Conservation (phyloP, 495 filamentous ascomycete genomes). For the Penicillium silybi region DNA sequence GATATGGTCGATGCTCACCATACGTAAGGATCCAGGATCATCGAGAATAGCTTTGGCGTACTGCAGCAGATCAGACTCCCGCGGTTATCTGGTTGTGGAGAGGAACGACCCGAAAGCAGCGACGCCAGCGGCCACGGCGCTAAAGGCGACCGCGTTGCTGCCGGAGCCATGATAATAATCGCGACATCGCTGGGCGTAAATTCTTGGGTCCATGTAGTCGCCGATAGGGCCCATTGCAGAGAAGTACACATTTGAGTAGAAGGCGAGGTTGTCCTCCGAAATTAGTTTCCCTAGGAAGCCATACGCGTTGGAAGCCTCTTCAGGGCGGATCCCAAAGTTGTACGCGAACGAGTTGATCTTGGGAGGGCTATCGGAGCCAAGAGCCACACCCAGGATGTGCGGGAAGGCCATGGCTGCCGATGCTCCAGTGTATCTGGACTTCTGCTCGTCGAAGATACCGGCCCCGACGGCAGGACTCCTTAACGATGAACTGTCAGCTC, state of each 20-base stretch:
- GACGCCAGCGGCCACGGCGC: conserved; percentile 26
- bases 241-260: background rate
- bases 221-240: conserved; percentile 15
- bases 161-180: conserved; percentile 23
- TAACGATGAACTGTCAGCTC: background rate
- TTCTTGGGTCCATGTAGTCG: conserved; percentile 24
- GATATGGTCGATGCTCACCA: conserved; percentile 29
- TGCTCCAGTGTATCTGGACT: conserved; percentile 26
- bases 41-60: background rate
- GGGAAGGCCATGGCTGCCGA: conserved; percentile 34
- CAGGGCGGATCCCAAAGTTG: background rate
- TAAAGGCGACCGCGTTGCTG: conserved; percentile 21
- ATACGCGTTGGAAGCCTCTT: background rate
- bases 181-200: conserved; percentile 28
- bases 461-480: conserved; percentile 6
- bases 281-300: background rate
- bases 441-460: conserved; percentile 31
- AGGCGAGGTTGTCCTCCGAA: background rate
- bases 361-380: conserved; percentile 26
- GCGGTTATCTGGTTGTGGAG: conserved; percentile 7
- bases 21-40: conserved; percentile 16
- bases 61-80: background rate
- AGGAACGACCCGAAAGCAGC: conserved; percentile 31
- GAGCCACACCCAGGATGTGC: conserved; percentile 27
- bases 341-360: conserved; percentile 19